Base-by-base conservation (phyloP, 495 filamentous ascomycete species). In the Trypethelium eluteriae region DNA sequence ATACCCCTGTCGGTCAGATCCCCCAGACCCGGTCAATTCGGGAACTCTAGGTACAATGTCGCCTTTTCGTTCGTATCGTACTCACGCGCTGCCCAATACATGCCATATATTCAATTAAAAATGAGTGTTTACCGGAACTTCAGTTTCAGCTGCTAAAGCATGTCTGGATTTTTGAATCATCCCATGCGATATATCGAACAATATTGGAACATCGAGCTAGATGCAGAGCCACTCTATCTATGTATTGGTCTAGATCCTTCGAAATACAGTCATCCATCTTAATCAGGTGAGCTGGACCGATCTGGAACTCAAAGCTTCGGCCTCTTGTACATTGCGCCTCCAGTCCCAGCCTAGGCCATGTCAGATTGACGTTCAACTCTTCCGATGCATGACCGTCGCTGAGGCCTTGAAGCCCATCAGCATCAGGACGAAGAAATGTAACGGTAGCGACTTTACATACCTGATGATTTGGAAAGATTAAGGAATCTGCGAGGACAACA, bases 391-490 rank as follows among this genome's bases (percentile, higher is more conserved):
- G 53, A 84, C 78, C 14, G 81, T 83, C 62, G 83, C 82, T 66
- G 80, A 77, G 47, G 79, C 81, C 80, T 82, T 44, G 32, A 0
- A 10, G 46, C 25, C 18, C 12, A 18, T 50, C 38, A 53, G 67
- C 38, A 80, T 49, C 62, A 59, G 12, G 50, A 18, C 16, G 16
- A 56, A 6, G 39, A 34, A 16, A 36, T 32, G 14, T 16, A 41
- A 14, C 66, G 63, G 62, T 63, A 35, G 34, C 3, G 50, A 34
- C 12, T 38, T n/a, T 11, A 69, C 77, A 74, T 80, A 91, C 92
- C 82, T 96, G 92, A 73, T 98, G 94, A 72, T 85, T 95, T 25
- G 94, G 94, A 79, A 86, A 98, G 64, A 98, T 80, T 50, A 98
- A 75, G 39, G 92, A 90, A 76, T 98, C 94, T 4, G 94, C 94